Base-by-base conservation (phyloP, 805 yeast genomes). In the Yueomyces sinensis region DNA sequence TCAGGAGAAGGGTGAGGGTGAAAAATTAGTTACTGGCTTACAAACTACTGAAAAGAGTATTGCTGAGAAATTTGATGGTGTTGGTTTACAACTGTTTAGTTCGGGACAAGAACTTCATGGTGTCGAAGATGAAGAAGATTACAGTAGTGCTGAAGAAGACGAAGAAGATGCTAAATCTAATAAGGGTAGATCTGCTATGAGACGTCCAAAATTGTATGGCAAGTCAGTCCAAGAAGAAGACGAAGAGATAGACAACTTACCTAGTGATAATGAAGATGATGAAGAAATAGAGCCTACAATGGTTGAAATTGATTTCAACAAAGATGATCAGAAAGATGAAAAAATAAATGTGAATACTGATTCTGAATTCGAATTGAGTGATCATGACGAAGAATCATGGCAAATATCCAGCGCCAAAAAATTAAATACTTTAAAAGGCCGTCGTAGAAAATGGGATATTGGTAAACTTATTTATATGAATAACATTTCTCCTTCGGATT, bases 1-100 rank as follows among this genome's bases (percentile, higher is more conserved):
- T 29, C 70, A 71, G 41, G 82, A 77, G 40, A 65, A 63, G 47
- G 96, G 94, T 18, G 71, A 82, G 43, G 96, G 96, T 41, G 95
- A 87, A 56, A 72, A 74, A 49, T 60, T 86, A 41, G 94, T 89
- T 19, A 82, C 93, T 4, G 74, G 74, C 37, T 64, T 91, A 43
- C 96, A 89, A 54, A 66, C 71, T 27, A 83, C 77, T 4, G 66
- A 72, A 27, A 69, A 69, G 32, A 62, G 80, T 16, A 60, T 80
- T 44, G 67, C 65, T 13, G 82, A 72, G 47, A 67, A 72, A 32
- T 66, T 68, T 34, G 72, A 66, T 29, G 78, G 76, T 27, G 75
- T 80, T 3, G 94, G 89, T 17, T 62, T 82, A 38, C 79, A 77
- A 48, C 61, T 89, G 36, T 89, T 89, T 50, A 70, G 82, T 35